phyloP scores from a whole-genome alignment of 1,139 yeast species.

The Candida anutae region DNA sequence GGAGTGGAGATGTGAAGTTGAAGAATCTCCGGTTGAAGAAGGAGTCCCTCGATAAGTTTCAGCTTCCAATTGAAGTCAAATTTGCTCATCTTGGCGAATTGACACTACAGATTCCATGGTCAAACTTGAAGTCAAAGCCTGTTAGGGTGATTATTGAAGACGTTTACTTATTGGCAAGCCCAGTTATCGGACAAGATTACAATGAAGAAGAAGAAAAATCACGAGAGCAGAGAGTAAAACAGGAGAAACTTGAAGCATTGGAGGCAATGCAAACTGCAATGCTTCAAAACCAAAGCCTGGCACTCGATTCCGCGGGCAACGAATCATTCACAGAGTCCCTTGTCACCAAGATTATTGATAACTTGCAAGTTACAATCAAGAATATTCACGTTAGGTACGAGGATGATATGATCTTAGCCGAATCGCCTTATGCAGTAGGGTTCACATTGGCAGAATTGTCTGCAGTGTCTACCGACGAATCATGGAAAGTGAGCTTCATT shows the following conservation, averaged over 20 bases:
- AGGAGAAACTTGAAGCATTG: constrained; percentile 58
- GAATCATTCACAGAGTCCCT: constrained; percentile 84
- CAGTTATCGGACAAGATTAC: constrained; percentile 46
- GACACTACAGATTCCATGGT: constrained; percentile 93
- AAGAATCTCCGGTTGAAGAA: constrained; percentile 67
- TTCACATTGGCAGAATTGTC: constrained; percentile 77
- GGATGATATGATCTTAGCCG: constrained; percentile 62
- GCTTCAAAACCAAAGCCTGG: constrained; percentile 28
- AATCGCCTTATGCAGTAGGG: constrained; percentile 76
- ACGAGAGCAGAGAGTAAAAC: constrained; percentile 60
- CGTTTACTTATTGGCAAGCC: constrained; percentile 75
- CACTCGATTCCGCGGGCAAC: constrained; percentile 43
- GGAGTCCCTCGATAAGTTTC: constrained; percentile 78
- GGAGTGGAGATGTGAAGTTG: constrained; percentile 95
- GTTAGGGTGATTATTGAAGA: constrained; percentile 87
- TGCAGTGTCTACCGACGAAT: constrained; percentile 80
- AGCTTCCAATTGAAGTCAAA: constrained; percentile 80
- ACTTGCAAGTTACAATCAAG: constrained; percentile 85
- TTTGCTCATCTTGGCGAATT: constrained; percentile 89
- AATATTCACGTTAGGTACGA: constrained; percentile 91
- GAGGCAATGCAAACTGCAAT: constrained; percentile 49
- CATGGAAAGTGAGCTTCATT: constrained; percentile 83
- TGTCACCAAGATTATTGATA: constrained; percentile 85
- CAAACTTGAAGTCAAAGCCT: constrained; percentile 86
- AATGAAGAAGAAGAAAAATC: constrained; percentile 60